These are phyloP conservation scores for Lasiosphaeris hirsuta DNA, from an alignment of 495 filamentous ascomycete species.

Conservation along the genomic window DNA sequence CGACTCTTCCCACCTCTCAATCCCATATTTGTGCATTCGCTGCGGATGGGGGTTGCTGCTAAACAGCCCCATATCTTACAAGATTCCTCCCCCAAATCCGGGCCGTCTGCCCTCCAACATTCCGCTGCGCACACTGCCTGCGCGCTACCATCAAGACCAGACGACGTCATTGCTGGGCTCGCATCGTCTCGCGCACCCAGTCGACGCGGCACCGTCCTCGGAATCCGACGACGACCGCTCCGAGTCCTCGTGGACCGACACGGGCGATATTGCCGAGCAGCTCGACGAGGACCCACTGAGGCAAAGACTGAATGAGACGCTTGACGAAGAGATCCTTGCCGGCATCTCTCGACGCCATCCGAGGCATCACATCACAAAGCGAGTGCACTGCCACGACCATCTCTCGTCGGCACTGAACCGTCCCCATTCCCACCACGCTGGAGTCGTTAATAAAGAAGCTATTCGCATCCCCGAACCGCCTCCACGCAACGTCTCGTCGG, in stretches of 20 bases:
- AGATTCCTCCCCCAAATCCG: constrained; percentile 52
- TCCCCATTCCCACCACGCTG: constrained; percentile 25
- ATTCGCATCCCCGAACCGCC: constrained; percentile 75
- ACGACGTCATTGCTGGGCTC: constrained; percentile 41
- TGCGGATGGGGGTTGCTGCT: constrained; percentile 58
- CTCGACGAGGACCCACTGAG: constrained; percentile 75
- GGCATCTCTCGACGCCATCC: constrained; percentile 42
- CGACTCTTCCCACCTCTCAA: background rate
- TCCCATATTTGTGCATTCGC: constrained; percentile 16
- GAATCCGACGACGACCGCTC: constrained; percentile 43
- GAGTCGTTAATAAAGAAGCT: constrained; percentile 68
- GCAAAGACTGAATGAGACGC: constrained; percentile 58
- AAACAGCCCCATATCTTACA: constrained; percentile 53
- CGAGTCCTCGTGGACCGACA: constrained; percentile 86
- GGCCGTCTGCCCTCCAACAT: constrained; percentile 58
- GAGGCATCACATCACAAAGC: constrained; percentile 33
- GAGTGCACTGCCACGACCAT: constrained; percentile 44
- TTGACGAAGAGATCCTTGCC: constrained; percentile 56
- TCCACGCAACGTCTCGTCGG: constrained; percentile 57
- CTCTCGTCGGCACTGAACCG: constrained; percentile 20
- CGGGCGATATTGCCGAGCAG: constrained; percentile 90
- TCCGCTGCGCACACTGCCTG: constrained; percentile 56
- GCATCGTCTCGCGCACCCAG: constrained; percentile 32
- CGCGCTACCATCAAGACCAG: constrained; percentile 26
- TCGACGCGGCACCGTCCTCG: constrained; percentile 28